Evolutionary conservation across 2,329 filamentous ascomycete species (phyloP), one percentile per base, ranked within the genome.

Genomic region (Pyrenophora tritici-repentis): DNA sequence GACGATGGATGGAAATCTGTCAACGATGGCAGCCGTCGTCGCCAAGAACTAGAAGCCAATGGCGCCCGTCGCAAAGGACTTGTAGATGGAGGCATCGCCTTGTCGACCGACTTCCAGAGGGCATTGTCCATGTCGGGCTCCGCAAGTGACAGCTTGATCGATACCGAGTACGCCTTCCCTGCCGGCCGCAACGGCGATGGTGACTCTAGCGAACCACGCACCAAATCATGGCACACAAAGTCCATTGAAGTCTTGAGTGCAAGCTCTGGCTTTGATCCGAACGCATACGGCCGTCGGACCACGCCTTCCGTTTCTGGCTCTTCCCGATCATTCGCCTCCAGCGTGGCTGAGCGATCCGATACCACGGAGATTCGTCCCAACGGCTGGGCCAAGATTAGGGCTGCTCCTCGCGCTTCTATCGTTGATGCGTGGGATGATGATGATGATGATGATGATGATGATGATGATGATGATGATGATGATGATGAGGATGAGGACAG

Each of bases 381-480:
- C 16, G 58, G 53, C 3, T 73, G 61, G 53, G 65, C 70, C 10
- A 73, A 68, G 55, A 63, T 73, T 47, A 57, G 47, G 13, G 65
- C 68, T 18, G 49, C 34, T 31, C 67, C 59, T 48, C 49, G 44
- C 13, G 32, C 37, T 24, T 39, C 37, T 20, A 39, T 29, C 1
- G 33, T 55, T 14, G 47, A 50, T 18, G 38, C 41, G 1, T 55
- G 50, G 47, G 63, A 68, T 18, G 56, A 46, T 13, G 50, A 55
- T 2, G 34, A 52, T 4, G 42, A 53, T 9, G 31, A 75, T 68
- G 22, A 76, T 70, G n/a, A n/a, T n/a, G n/a, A n/a, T n/a, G n/a
- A n/a, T n/a, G n/a, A n/a, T n/a, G 22, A 76, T 68, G 62, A 74
- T 1, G 79, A 81, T 22, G 75, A 73, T 3, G 78, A 80, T 7